Evolutionary conservation across 1,284 basidiomycete species (phyloP), one percentile per base, ranked within the genome.

Genomic region (Ganoderma lingzhi): DNA sequence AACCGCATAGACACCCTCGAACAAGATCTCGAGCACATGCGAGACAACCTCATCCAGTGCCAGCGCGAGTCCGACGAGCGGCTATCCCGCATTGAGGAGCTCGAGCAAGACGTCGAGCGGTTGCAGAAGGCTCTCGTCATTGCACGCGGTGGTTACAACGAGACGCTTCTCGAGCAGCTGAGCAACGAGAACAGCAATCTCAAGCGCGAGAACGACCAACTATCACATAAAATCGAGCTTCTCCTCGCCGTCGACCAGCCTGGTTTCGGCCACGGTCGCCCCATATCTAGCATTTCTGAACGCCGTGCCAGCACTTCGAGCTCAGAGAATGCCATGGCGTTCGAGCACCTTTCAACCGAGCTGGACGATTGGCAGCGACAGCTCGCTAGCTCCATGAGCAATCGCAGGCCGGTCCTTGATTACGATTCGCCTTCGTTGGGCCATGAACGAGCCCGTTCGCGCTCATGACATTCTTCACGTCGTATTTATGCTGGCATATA

Each of bases 211-310:
- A 95, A 96, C 78, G 91, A 94, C 76, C 88, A 93, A 76, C 86
- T 96, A 65, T 91, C 91, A 32, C 93, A 94, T 80, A 95, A 95
- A 85, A 94, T 96, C 74, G 92, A 90, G 70, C 84, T 96, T 59
- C 84, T 96, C n/a, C 86, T 96, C 64, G 94, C 94, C 76, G 92
- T 93, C 53, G 93, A 96, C 76, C 92, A 93, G 74, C 88, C 92
- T 39, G 83, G 87, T 3, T 94, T 91, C 75, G 87, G 87, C 44
- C 83, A 83, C 62, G 86, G 84, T 63, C 84, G 90, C 68, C 91
- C 90, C 39, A 82, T 90, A 68, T 93, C 91, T 30, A 86, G 85
- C 48, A 82, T 88, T 53, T 89, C 88, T 17, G 88, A 87, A 71
- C 87, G 88, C 61, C 89, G 89, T 56, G 83, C 85, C 60, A 95